Base-by-base conservation (phyloP, 2,329 filamentous ascomycete species). In the Drechslerella dactyloides region DNA sequence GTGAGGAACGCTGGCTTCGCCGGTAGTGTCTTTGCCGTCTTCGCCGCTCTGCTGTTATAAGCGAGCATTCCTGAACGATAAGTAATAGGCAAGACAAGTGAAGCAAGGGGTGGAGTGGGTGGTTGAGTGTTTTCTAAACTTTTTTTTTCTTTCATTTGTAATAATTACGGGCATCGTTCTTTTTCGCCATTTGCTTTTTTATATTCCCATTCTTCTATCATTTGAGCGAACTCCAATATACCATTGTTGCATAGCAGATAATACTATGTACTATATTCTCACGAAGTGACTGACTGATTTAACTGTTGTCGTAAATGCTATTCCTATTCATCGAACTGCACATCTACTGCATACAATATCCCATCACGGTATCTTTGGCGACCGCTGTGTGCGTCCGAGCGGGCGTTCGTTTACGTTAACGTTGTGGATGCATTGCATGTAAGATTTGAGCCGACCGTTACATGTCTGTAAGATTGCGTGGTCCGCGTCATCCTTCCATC, bases 121-220 rank as follows among this genome's bases (percentile, higher is more conserved):
- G 17, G 44, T 15, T n/a, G 50, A n/a, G 19, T 21, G 52, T 19
- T 24, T 55, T 50, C 35, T 27, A 35, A 52, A 2, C 51, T 51
- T 19, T 57, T 42, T 24, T 50, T 51, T 62, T 52, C 11, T 62
- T 70, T 55, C 44, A 40, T 64, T 70, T 70, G 66, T 64, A 70
- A 64, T 64, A 58, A 78, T 77, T 64, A 76, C 78, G 74, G 63
- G 78, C 60, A 62, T 75, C 24, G 51, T 48, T 59, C 74, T 53
- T 58, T 61, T 69, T 54, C 57, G 64, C 30, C 56, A 59, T 24
- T 55, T 53, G 21, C 54, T 61, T 44, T 74, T 62, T 52, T 51
- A 42, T 37, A 37, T 60, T 64, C 51, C 57, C 51, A 44, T 37
- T 46, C 24, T 27, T 40, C 61, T 62, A 58, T 63, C 62, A 30